Evolutionary conservation across 108 stramenopile species (phyloP), one percentile per base, ranked within the genome.

Genomic region (Epithemia pelagica): DNA sequence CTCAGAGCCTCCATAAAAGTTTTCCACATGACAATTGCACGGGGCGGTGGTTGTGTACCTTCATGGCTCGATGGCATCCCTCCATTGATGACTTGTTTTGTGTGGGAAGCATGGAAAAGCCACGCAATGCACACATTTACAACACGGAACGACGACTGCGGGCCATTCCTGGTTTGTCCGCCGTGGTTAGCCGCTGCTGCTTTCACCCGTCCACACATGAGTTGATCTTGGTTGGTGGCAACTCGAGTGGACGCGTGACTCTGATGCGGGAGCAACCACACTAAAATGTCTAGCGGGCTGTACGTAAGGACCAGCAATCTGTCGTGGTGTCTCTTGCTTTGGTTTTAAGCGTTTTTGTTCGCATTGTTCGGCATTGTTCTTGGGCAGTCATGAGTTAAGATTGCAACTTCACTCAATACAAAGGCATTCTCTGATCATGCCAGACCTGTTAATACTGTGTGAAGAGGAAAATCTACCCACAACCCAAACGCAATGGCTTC

Each of bases 1-100:
- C 74, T 7, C 31, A 66, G 10, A n/a, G n/a, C n/a, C n/a, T n/a
- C n/a, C n/a, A n/a, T n/a, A n/a, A n/a, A n/a, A 75, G 79, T 3
- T 81, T 94, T 59, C 66, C 66, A 21, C 93, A 94, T 69, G 82
- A 94, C 69, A 94, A 94, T 64, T 64, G 63, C 46, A 94, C 93
- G 10, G 93, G 93, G 15, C 75, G 90, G 26, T 94, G 87, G 87
- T 65, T 94, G 30, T 78, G 75, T 8, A 92, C 88, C 7, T 86
- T 92, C 55, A 85, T 80, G 83, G 88, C 91, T 21, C 27, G 61
- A 27, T 92, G 91, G 91, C 88, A 89, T 73, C 88, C 86, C 10
- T 22, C 64, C 1, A 52, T 68, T n/a, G 78, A 85, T 57, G 80
- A 83, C 51, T 68, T 88, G 20, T 94, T 94, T 64, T 81, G 85